Percentiles rank a stretch among this genome's conserved stretches.
These are phyloP conservation scores for Lactifluus volemus DNA, from an alignment of 768 basidiomycete species.

Conservation along the genomic window DNA sequence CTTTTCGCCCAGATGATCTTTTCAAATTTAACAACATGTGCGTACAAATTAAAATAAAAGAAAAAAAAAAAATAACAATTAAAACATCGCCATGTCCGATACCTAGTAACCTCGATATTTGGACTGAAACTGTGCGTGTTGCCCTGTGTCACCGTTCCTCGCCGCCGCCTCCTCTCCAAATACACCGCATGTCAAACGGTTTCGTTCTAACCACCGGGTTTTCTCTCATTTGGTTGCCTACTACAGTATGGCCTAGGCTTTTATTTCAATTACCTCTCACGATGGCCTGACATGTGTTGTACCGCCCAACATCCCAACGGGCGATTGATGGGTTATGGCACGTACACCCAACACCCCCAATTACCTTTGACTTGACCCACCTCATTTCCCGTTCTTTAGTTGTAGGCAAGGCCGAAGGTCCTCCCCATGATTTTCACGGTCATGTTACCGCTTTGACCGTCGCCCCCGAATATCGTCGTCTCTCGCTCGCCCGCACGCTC, in stretches of 20 bases:
- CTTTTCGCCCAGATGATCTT: slow-evolving; percentile 83
- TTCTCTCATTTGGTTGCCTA: too few relatives aligned
- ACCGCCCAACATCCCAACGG: slow-evolving; percentile 75
- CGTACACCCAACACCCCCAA: slow-evolving; percentile 23
- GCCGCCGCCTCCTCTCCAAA: too few relatives aligned
- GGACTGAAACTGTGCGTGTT: slow-evolving; percentile 82
- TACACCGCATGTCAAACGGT: too few relatives aligned
- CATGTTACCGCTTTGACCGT: slow-evolving; percentile 95
- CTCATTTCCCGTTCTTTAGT: slow-evolving; percentile 38
- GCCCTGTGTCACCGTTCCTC: slow-evolving; percentile 30
- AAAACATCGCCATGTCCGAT: not conserved
- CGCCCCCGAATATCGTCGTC: slow-evolving; percentile 84
- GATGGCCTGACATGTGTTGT: slow-evolving; percentile 89
- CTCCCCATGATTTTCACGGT: slow-evolving; percentile 72
- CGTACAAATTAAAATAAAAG: slow-evolving; percentile 22
- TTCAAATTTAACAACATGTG: slow-evolving; percentile 92
- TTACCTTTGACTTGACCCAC: not conserved
- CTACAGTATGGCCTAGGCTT: slow-evolving; percentile 77
- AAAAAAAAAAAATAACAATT: too few relatives aligned
- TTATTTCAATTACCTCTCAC: slow-evolving; percentile 79
- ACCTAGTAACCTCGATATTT: slow-evolving; percentile 81
- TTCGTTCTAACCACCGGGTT: too few relatives aligned
- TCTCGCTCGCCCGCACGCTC: slow-evolving; percentile 80
- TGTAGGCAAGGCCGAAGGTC: slow-evolving; percentile 88
- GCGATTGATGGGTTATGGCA: slow-evolving; percentile 90